These are phyloP conservation scores for Picea abies DNA, from an alignment of 83 land plant genomes.

Conservation along the genomic window DNA sequence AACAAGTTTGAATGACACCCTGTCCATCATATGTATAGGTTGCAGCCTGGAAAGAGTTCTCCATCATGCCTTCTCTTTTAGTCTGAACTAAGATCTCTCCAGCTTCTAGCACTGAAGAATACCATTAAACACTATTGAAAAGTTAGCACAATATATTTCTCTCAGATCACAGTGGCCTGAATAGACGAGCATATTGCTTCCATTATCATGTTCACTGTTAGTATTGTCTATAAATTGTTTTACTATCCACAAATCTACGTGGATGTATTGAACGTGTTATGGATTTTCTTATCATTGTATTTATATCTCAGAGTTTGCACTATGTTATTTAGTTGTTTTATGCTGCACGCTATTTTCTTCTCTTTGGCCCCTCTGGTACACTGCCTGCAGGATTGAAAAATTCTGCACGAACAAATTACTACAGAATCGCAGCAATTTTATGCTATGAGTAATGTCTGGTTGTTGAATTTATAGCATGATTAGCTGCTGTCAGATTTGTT, in stretches of 20 bases:
- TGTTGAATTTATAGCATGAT: too few species aligned
- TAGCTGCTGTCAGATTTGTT: too few species aligned
- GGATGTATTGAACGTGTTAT: not conserved
- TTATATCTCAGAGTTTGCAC: not conserved
- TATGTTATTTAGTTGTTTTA: not conserved
- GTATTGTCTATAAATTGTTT: not conserved
- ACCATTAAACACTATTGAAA: not conserved
- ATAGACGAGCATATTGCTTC: not conserved
- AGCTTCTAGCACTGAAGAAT: not conserved
- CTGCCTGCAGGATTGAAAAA: not conserved
- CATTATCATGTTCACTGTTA: not conserved
- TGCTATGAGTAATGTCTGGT: too few species aligned
- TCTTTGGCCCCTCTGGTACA: not conserved
- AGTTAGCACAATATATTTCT: not conserved
- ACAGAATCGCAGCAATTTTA: not conserved
- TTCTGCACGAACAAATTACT: not conserved
- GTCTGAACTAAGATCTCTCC: not conserved
- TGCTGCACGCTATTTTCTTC: not conserved
- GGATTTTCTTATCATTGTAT: not conserved
- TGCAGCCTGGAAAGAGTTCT: not conserved
- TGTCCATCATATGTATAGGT: not conserved
- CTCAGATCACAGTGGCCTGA: not conserved
- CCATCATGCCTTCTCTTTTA: not conserved
- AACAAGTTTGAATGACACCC: not conserved
- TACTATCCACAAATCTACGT: not conserved